Evolutionary conservation across 306 rosid species (phyloP), one percentile per base, ranked within the genome.

Genomic region (Parietaria judaica): DNA sequence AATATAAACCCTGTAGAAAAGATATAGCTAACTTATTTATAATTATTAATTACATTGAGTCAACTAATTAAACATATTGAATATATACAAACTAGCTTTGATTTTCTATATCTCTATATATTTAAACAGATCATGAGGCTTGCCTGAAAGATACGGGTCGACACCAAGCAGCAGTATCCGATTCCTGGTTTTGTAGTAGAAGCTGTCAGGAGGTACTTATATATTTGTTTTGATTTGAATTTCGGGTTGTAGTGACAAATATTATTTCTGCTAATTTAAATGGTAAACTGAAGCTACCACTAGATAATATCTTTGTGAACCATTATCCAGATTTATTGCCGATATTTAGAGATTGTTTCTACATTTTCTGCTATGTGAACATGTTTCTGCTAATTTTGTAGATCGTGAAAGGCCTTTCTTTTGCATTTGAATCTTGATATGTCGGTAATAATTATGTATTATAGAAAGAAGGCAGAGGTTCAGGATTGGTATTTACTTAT

Each of bases 171-270:
- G 70, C 61, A 6, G 74, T 62, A 60, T 77, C 77, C 62, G 92
- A 82, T 65, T 8, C 73, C 62, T 88, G 86, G 89, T 82, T 85
- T 77, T 92, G 98, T 58, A 72, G 83, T 56, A 72, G 60, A 60
- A 72, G 85, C 72, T 92, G 98, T 72, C 96, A 75, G 73, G 86
- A 84, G 98, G 95, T 92, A 85, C 68, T 70, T 45, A 57, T 36
- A 14, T 56, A n/a, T 56, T 16, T 31, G 10, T 56, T 9, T 50
- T 61, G 63, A 74, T 61, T 57, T 60, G 35, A 13, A 36, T 35
- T 66, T 67, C 61, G 62, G 9, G 57, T 50, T 67, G 14, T 65
- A 65, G 31, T 23, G 51, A 46, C 45, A 38, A 59, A 68, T 35
- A 51, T 34, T 56, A 59, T 38, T 63, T 64, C 74, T 71, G 16